Conservation (phyloP, 306 rosid species). For the Ormosia semicastrata region DNA sequence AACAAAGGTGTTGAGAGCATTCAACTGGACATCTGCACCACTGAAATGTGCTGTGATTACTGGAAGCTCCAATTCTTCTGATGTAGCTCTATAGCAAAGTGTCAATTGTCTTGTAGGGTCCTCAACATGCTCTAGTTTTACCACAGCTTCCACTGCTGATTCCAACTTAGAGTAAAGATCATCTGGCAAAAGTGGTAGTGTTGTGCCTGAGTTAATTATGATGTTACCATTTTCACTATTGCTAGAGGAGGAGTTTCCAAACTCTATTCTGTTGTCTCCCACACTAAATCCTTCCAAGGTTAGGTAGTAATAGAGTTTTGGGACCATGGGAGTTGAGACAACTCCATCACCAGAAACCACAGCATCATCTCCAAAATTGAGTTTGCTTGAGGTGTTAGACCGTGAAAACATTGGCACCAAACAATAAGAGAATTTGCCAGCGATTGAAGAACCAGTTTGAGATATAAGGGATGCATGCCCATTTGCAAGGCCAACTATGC, state of each 20-base stretch:
- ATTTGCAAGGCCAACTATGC: slow-evolving; percentile 47
- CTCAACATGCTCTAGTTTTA: neutral
- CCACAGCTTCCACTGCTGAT: neutral
- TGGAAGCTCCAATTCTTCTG: neutral
- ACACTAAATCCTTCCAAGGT: slow-evolving; percentile 20
- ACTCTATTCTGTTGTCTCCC: neutral
- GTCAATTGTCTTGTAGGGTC: neutral
- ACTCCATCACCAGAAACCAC: slow-evolving; percentile 14
- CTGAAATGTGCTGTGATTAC: slow-evolving; percentile 36
- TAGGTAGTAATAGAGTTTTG: neutral
- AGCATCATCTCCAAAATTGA: slow-evolving; percentile 23
- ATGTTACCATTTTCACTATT: neutral
- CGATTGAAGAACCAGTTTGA: slow-evolving; percentile 24
- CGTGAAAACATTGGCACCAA: slow-evolving; percentile 1
- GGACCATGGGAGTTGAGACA: slow-evolving; percentile 17
- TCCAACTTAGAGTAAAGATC: slow-evolving; percentile 14
- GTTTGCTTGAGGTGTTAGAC: neutral
- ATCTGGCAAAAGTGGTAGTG: slow-evolving; percentile 18
- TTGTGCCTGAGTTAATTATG: slow-evolving; percentile 45
- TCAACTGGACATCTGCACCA: slow-evolving; percentile 39
- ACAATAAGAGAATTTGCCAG: slow-evolving; percentile 48
- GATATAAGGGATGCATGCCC: slow-evolving; percentile 33
- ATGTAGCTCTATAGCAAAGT: slow-evolving; percentile 37
- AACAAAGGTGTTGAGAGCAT: slow-evolving; percentile 32
- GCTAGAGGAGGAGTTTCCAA: neutral